Conservation (phyloP, 768 basidiomycete genomes). For the Auricularia auricula-judae region DNA sequence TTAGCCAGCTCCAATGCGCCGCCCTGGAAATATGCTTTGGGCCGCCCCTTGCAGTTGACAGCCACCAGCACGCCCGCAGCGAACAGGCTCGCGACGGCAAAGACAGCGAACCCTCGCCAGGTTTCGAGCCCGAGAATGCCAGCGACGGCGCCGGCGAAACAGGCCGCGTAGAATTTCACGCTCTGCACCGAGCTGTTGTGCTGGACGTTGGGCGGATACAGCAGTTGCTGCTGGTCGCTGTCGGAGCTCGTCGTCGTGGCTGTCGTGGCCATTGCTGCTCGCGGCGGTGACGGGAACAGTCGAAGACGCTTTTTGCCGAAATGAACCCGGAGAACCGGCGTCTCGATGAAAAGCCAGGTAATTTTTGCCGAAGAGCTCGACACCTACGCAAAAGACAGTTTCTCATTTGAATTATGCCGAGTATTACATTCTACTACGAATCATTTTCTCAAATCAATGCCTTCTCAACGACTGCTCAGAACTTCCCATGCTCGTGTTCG, state of each 20-base stretch:
- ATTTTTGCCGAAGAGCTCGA: too few species aligned
- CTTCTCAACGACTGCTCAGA: too few species aligned
- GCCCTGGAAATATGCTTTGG: slow-evolving; percentile 49
- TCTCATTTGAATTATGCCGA: too few species aligned
- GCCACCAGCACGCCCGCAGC: slow-evolving; percentile 54
- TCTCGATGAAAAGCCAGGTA: too few species aligned
- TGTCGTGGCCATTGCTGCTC: not conserved
- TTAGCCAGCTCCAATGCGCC: slow-evolving; percentile 61
- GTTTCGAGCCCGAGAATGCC: slow-evolving; percentile 87
- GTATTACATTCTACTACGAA: too few species aligned
- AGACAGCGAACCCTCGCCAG: slow-evolving; percentile 70
- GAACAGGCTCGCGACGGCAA: slow-evolving; percentile 53
- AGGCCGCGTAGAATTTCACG: slow-evolving; percentile 72
- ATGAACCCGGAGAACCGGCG: too few species aligned
- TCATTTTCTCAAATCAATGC: too few species aligned
- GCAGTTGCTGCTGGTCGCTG: not conserved
- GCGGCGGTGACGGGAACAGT: not conserved
- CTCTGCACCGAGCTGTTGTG: slow-evolving; percentile 49
- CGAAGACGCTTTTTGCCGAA: too few species aligned
- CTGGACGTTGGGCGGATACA: slow-evolving; percentile 56
- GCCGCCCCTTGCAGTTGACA: slow-evolving; percentile 61
- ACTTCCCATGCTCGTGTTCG: not conserved
- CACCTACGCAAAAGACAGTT: too few species aligned
- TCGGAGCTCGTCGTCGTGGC: not conserved
- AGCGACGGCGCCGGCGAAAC: slow-evolving; percentile 78